Evolutionary conservation across 148 eudicot genomes (phyloP), one percentile per base, ranked within the genome.

Genomic region (Heliamphora exappendiculata): DNA sequence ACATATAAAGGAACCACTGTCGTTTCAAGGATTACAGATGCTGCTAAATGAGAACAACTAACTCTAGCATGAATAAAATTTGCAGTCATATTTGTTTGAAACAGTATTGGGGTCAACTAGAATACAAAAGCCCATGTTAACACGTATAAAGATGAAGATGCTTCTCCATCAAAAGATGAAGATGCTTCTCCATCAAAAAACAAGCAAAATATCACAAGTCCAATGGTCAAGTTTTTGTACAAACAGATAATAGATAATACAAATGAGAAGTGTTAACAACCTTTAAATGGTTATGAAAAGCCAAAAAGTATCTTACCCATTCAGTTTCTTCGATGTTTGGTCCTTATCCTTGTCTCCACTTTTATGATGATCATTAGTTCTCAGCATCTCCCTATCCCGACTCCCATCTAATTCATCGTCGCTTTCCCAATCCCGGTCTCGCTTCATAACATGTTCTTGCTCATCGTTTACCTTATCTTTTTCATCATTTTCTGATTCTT

Each of bases 311-410:
- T 80, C 77, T 79, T 83, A 92, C 98, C 92, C 85, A 51, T 85
- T 87, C 72, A 49, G 76, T 70, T 81, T 86, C 51, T 84, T 82
- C 14, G 67, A 39, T 5, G 76, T 82, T 22, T 83, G 85, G 57
- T 90, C 86, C 45, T 50, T 87, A 79, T 82, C 85, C 57, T 83
- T 72, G 33, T 81, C 88, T 75, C 79, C 75, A 81, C 79, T 80
- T 70, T 78, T 81, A 77, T 79, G 86, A 77, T 78, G 80, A 82
- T 69, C 81, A 78, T 59, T 81, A 76, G 68, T 86, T 81, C 85
- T 85, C 67, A 73, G 77, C 75, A 79, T 34, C 78, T 87, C 88
- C 82, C 76, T 78, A 44, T 85, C 89, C 77, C 53, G 76, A 74
- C 81, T 76, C 77, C 64, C 70, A 44, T 83, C 84, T n/a, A 80